phyloP scores from a whole-genome alignment of 352 stramenopile genomes.

The Phytophthora pluvialis region DNA sequence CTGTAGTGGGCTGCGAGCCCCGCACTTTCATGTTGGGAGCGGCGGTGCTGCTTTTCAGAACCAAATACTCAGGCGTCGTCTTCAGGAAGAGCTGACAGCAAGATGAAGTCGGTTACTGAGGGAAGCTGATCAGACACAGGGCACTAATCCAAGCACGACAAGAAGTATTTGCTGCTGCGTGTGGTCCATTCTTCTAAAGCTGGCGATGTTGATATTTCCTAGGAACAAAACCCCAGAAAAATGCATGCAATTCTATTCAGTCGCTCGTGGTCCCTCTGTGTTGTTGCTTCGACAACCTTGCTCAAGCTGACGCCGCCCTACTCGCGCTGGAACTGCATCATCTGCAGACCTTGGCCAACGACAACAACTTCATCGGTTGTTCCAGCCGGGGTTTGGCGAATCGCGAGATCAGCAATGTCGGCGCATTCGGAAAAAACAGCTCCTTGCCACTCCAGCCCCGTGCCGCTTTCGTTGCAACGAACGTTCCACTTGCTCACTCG shows the following conservation, averaged over 20 bases:
- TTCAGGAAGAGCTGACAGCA: conserved; percentile 2
- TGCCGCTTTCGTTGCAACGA: conserved; percentile 4
- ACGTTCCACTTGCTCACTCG: conserved; percentile 78
- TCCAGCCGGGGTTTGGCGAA: conserved; percentile 25
- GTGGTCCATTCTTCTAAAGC: conserved; percentile 39
- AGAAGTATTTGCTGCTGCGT: conserved; percentile 40
- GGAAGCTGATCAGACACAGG: conserved; percentile 11
- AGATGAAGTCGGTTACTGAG: conserved; percentile 6
- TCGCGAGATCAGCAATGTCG: conserved; percentile 74
- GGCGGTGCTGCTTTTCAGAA: conserved; percentile 11
- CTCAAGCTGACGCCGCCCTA: neutral
- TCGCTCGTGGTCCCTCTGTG: conserved; percentile 2
- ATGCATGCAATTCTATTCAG: conserved; percentile 47
- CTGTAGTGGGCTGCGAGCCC: conserved; percentile 11
- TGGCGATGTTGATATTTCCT: conserved; percentile 47
- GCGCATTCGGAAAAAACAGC: conserved; percentile 80
- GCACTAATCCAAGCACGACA: conserved; percentile 19
- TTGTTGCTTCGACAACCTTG: conserved; percentile 6
- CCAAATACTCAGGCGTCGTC: conserved; percentile 9
- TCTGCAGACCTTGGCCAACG: conserved; percentile 83
- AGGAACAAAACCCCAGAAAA: conserved; percentile 43
- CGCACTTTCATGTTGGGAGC: conserved; percentile 11
- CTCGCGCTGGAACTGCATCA: conserved; percentile 46
- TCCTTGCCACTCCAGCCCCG: conserved; percentile 54
- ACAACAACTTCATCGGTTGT: conserved; percentile 52